phyloP scores from a whole-genome alignment of 805 yeast genomes.

The Metschnikowia lunata region DNA sequence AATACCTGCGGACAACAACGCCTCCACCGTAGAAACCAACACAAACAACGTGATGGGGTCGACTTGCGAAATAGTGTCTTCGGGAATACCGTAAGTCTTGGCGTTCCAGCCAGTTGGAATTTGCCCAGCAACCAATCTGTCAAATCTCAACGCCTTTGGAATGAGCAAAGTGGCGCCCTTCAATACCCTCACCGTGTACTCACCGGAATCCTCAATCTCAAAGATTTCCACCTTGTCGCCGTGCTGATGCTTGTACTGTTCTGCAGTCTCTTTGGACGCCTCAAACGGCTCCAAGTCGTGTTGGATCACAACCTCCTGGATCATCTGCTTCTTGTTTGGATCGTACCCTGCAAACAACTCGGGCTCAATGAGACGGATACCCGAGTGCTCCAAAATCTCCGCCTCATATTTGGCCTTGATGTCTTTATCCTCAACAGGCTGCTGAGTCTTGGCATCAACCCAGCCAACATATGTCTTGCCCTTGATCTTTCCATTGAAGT shows the following conservation, averaged over 20 bases:
- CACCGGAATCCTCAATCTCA: slow-evolving; percentile 85
- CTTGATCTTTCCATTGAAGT: slow-evolving; percentile 86
- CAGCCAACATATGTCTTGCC: slow-evolving; percentile 93
- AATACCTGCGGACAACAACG: slow-evolving; percentile 88
- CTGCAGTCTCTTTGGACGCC: slow-evolving; percentile 91
- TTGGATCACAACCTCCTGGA: slow-evolving; percentile 95
- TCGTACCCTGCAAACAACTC: slow-evolving; percentile 92
- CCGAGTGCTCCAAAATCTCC: slow-evolving; percentile 84
- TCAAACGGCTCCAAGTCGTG: slow-evolving; percentile 96
- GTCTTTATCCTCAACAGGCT: slow-evolving; percentile 92
- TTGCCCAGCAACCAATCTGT: slow-evolving; percentile 85
- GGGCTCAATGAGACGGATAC: slow-evolving; percentile 95
- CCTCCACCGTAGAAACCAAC: slow-evolving; percentile 92
- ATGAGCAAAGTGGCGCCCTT: slow-evolving; percentile 89
- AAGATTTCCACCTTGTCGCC: slow-evolving; percentile 91
- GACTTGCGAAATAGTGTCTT: slow-evolving; percentile 89
- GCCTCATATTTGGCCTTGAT: slow-evolving; percentile 89
- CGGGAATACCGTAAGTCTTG: slow-evolving; percentile 87
- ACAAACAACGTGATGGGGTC: slow-evolving; percentile 94
- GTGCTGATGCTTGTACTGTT: slow-evolving; percentile 88
- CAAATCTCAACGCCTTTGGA: slow-evolving; percentile 81
- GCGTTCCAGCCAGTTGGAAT: slow-evolving; percentile 99
- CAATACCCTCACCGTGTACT: slow-evolving; percentile 82
- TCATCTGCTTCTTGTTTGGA: slow-evolving; percentile 86
- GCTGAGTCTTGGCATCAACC: slow-evolving; percentile 91